These are phyloP conservation scores for Glycine tomentella DNA, from an alignment of 306 rosid genomes.

Conservation along the genomic window DNA sequence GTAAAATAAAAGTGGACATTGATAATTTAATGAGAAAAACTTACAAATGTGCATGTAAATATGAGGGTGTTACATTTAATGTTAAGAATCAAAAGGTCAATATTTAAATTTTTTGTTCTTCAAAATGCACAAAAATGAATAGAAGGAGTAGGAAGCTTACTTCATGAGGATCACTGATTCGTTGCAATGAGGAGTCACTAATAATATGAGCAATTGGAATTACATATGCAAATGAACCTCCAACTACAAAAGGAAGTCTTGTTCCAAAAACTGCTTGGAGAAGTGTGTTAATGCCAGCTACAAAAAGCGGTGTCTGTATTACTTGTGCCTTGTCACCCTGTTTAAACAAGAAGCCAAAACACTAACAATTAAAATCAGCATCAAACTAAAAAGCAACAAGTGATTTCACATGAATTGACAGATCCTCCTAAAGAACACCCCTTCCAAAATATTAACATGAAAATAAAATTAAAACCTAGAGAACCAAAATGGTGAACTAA, in stretches of 20 bases:
- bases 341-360: conserved; percentile 41
- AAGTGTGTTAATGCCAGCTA: conserved; percentile 84
- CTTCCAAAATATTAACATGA: not conserved
- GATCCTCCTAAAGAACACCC: not conserved
- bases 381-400: not conserved
- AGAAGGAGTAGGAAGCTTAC: conserved; percentile 53
- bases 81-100: not conserved
- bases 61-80: too few relatives aligned
- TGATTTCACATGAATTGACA: not conserved
- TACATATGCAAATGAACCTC: conserved; percentile 83
- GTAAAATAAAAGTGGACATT: too few relatives aligned
- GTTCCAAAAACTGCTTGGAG: conserved; percentile 93
- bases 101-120: conserved; percentile 2
- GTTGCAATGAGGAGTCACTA: conserved; percentile 67
- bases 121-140: not conserved
- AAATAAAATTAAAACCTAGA: not conserved
- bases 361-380: not conserved
- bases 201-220: conserved; percentile 74
- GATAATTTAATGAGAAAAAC: too few relatives aligned
- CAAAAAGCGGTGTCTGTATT: conserved; percentile 84
- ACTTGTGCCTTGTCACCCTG: conserved; percentile 89
- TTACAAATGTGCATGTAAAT: too few relatives aligned
- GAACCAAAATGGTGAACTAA: not conserved
- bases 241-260: conserved; percentile 83
- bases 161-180: conserved; percentile 70